A percentile compares a stretch with the other conserved stretches of the same genome.
These are phyloP conservation scores for Pythium chondricola DNA, from an alignment of 352 stramenopile genomes.

Conservation along the genomic window DNA sequence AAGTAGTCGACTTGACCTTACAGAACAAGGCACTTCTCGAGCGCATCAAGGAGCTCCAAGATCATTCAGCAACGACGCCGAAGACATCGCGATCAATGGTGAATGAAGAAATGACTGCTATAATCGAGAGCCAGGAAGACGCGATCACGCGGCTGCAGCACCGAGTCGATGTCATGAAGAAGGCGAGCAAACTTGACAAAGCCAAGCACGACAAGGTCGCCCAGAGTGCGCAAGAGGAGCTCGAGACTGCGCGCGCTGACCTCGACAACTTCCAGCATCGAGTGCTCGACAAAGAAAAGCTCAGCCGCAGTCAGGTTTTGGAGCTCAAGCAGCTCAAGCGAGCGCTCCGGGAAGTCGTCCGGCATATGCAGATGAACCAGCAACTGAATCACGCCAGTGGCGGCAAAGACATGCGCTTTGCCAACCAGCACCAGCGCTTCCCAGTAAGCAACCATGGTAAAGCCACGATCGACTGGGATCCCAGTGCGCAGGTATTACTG, in stretches of 20 bases:
- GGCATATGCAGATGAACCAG: slow-evolving; percentile 50
- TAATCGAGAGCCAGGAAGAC: slow-evolving; percentile 59
- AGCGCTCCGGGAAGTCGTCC: slow-evolving; percentile 41
- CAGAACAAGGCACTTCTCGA: slow-evolving; percentile 58
- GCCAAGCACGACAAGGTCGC: slow-evolving; percentile 45
- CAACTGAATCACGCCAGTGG: slow-evolving; percentile 33
- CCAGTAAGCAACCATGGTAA: background rate
- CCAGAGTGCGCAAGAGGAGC: slow-evolving; percentile 34
- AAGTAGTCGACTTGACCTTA: slow-evolving; percentile 40
- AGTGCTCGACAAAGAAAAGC: slow-evolving; percentile 50
- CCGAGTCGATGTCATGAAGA: slow-evolving; percentile 57
- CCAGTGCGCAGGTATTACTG: slow-evolving; percentile 4
- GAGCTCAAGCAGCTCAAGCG: slow-evolving; percentile 77
- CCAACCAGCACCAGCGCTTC: slow-evolving; percentile 4
- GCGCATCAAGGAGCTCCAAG: slow-evolving; percentile 37
- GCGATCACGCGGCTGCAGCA: slow-evolving; percentile 59
- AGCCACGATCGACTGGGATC: background rate
- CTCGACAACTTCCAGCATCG: slow-evolving; percentile 48
- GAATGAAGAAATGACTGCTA: slow-evolving; percentile 27
- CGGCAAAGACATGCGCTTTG: slow-evolving; percentile 29
- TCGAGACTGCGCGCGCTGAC: slow-evolving; percentile 31
- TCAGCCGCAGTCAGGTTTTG: slow-evolving; percentile 50
- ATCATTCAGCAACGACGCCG: background rate
- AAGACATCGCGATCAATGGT: background rate
- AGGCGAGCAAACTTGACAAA: slow-evolving; percentile 38